Base-by-base conservation (phyloP, 75 land plant genomes). In the Ceratopteris richardii region DNA sequence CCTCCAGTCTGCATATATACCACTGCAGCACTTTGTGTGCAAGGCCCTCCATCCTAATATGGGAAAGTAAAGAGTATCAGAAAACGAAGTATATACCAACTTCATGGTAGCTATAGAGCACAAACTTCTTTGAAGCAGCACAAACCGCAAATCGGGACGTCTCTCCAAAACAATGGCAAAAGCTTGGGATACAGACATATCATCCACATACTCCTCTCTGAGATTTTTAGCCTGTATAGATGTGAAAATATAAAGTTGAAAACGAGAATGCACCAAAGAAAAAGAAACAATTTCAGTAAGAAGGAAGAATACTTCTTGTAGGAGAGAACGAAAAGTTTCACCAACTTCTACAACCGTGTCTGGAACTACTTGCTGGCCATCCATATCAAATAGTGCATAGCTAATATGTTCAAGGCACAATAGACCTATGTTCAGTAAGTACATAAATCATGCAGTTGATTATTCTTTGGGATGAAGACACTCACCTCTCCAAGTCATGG, bases 1-100 rank as follows among this genome's bases (percentile, higher is more conserved):
- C 99, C 59, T 95, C 99, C 96, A 95, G 78, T 75, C 99, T 81
- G 65, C 99, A 95, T 25, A 95, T 63, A 59, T 77, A 95, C 99
- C 99, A 95, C 37, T 95, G 96, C 48, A 95, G 41, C 30, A 95
- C 96, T 63, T 89, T 80, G 62, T 77, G 62, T 36, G 85, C 79
- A 64, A 86, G 63, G 21, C 99, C 99, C 58, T 78, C 74, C 65
- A 70, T 79, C 65, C 97, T 92, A 75, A n/a, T n/a, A n/a, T n/a
- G n/a, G n/a, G n/a, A n/a, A n/a, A n/a, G n/a, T n/a, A n/a, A n/a
- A n/a, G n/a, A n/a, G n/a, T n/a, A n/a, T n/a, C n/a, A n/a, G n/a
- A n/a, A n/a, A n/a, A n/a, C n/a, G n/a, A n/a, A n/a, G n/a, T n/a
- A n/a, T n/a, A n/a, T n/a, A n/a, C n/a, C n/a, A n/a, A n/a, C n/a